Base-by-base conservation (phyloP, 202 grass and related monocot species). In the Panicum virgatum region DNA sequence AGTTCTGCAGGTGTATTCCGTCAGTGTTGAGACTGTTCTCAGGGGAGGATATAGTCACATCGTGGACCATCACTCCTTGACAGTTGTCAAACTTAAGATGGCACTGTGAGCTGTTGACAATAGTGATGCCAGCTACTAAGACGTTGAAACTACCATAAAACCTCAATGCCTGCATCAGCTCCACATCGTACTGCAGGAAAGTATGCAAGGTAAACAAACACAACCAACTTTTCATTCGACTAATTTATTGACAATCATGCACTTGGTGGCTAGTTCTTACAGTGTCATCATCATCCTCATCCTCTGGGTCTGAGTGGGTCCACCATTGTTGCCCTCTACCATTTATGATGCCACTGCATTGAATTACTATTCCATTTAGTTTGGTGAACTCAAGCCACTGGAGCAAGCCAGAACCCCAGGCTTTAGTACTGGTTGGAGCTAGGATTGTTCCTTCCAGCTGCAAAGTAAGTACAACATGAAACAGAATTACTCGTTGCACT, bases 301-400 rank as follows among this genome's bases (percentile, higher is more conserved):
- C n/a, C n/a, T n/a, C n/a, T n/a, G n/a, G n/a, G n/a, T n/a, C n/a
- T n/a, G n/a, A n/a, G 62, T 70, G 73, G 25, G 92, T 90, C 96
- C 93, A 99, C 96, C 96, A 99, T 43, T 90, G 65, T 64, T 87
- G 92, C 68, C 96, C 96, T 79, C 87, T 84, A 19, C 96, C 93
- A 63, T 99, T 94, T 82, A 99, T 96, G 10, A 83, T 83, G 45
- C 96, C 96, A 36, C 75, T 92, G 46, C 96, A 92, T 90, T 80
- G 87, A 87, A 99, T 99, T 71, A 82, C 65, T 83, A 99, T 86
- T 73, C 96, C 96, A 73, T 62, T 86, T 82, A 99, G 60, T 80
- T 96, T 96, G 59, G 92, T 96, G 75, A 99, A 99, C 84, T 96
- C 91, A 19, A 99, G 77, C 96, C 96, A 99, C 72, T 93, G 91